Conservation (phyloP, 2,329 filamentous ascomycete species). For the Scytalidium sp. region DNA sequence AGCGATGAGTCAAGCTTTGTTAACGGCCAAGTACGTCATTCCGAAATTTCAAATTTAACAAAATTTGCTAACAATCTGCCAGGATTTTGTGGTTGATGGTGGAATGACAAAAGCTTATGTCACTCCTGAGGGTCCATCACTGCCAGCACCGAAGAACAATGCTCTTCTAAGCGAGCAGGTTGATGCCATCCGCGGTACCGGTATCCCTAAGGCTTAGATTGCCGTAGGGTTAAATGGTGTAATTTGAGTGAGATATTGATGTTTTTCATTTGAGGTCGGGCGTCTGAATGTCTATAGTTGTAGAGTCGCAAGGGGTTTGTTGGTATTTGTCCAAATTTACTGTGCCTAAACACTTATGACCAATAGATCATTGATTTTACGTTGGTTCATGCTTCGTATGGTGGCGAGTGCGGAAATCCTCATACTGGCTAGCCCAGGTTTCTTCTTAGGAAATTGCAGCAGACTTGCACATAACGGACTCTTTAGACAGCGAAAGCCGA, state of each 20-base stretch:
- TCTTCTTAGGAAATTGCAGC: no score
- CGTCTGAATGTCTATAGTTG: neutral
- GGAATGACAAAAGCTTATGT: conserved; percentile 94
- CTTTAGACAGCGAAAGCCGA: no score
- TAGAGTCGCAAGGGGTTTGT: no score
- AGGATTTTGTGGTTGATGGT: conserved; percentile 92
- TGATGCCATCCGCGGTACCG: conserved; percentile 28
- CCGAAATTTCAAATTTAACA: neutral
- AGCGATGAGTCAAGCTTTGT: conserved; percentile 74
- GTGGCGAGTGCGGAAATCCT: no score
- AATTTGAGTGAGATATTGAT: neutral
- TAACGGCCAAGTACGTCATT: conserved; percentile 55
- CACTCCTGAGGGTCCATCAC: conserved; percentile 58
- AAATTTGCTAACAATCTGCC: conserved; percentile 7
- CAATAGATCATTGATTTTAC: no score
- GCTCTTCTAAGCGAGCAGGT: conserved; percentile 27
- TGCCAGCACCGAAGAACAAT: conserved; percentile 48
- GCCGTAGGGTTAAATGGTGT: neutral
- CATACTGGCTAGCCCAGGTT: no score
- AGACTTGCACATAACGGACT: no score
- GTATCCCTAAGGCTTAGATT: conserved; percentile 7
- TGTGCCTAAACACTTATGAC: no score
- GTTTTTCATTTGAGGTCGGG: no score
- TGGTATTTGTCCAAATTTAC: no score
- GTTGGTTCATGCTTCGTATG: no score